Evolutionary conservation across 768 basidiomycete genomes (phyloP), one percentile per base, ranked within the genome.

Genomic region (Chalciporus sphaerocephalus): DNA sequence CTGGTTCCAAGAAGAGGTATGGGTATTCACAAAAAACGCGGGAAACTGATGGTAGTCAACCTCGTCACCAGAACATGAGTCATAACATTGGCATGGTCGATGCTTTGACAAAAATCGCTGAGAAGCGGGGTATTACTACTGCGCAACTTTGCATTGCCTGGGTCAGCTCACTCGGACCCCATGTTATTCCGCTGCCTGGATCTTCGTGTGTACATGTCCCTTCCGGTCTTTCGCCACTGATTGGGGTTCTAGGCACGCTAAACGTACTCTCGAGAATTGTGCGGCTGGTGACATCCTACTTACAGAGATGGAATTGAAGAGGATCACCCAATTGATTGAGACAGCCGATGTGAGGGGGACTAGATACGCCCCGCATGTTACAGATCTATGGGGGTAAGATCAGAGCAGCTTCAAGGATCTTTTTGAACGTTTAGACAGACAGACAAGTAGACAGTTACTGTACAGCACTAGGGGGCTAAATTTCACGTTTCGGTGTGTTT

Each of bases 171-270:
- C 57, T 66, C 3, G 69, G 71, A 6, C 44, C 55, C 3, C 65
- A 72, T 55, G 68, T 74, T 22, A 71, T 79, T 48, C 75, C 76
- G 2, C 65, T 77, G 24, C 74, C 74, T 15, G 75, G 76, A 21
- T 70, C 68, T 16, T 67, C 67, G 67, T 68, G 47, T 40, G 66
- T 64, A 6, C 43, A 27, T 18, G 13, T 40, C 21, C 34, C 16
- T 9, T 4, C 17, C 28, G 12, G 4, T 15, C 5, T 13, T 15
- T 15, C 28, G 10, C 18, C 15, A 21, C 22, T 39, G 22, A 38
- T 38, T 18, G 16, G 20, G 38, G 13, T n/a, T 2, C 21, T 38
- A 68, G 59, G 32, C 53, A 66, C 33, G 57, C 61, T 20, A 58
- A 65, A 7, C 66, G 76, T 22, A 70, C 73, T 18, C 46, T 66